A percentile compares a stretch with the other conserved stretches of the same genome.
phyloP scores from a whole-genome alignment of 2,329 filamentous ascomycete species.

The Sporothrix variecibatus region DNA sequence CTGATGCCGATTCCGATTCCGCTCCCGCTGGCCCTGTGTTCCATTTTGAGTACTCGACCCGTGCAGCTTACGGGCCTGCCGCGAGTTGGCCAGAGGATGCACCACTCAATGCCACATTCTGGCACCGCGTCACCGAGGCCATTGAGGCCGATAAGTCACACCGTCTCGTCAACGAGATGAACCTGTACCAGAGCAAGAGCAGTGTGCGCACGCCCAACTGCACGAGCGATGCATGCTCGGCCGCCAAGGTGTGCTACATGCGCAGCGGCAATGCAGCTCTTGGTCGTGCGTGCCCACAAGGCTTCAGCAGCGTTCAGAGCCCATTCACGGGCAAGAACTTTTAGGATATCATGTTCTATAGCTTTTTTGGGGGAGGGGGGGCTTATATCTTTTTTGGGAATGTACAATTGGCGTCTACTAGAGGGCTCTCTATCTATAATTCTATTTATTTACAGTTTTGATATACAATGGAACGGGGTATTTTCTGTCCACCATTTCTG shows the following conservation, averaged over 20 bases:
- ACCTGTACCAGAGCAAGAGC: slow-evolving; percentile 43
- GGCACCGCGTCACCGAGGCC: slow-evolving; percentile 45
- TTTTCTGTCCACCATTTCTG: background rate
- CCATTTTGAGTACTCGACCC: slow-evolving; percentile 59
- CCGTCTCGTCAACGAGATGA: slow-evolving; percentile 48
- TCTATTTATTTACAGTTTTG: background rate
- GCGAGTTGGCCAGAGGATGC: slow-evolving; percentile 45
- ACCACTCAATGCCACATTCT: slow-evolving; percentile 52
- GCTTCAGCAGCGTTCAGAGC: slow-evolving; percentile 46
- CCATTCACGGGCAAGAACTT: slow-evolving; percentile 42
- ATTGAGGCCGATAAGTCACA: slow-evolving; percentile 41
- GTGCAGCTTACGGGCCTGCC: slow-evolving; percentile 53
- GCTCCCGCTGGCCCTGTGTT: slow-evolving; percentile 46
- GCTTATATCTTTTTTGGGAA: background rate
- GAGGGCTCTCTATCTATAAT: background rate
- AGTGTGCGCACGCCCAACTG: slow-evolving; percentile 39
- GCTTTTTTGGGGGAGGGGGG: too few species aligned
- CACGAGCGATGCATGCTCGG: slow-evolving; percentile 46
- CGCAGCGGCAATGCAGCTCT: slow-evolving; percentile 55
- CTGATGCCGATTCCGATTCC: background rate
- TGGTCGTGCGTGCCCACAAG: slow-evolving; percentile 54
- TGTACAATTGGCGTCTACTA: background rate
- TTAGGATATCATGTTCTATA: slow-evolving; percentile 11
- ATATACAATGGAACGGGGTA: slow-evolving; percentile 11
- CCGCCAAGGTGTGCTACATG: slow-evolving; percentile 62